These are phyloP conservation scores for Scolecobasidium constrictum DNA, from an alignment of 2,329 filamentous ascomycete species.

Conservation along the genomic window DNA sequence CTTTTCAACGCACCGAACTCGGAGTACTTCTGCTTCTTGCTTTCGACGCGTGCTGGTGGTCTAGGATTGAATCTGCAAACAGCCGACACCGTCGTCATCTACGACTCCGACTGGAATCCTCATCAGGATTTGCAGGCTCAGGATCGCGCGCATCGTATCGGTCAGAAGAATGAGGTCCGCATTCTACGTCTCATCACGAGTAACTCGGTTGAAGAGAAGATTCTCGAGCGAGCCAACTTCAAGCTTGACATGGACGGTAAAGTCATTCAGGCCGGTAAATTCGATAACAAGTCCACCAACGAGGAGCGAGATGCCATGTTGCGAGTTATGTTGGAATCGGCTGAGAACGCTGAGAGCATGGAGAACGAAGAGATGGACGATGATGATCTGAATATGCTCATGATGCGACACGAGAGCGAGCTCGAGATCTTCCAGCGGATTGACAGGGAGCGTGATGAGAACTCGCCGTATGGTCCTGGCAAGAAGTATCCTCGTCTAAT, in stretches of 20 bases:
- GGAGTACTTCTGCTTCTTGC: constrained; percentile 92
- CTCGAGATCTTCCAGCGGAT: constrained; percentile 68
- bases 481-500: constrained; percentile 70
- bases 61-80: constrained; percentile 94
- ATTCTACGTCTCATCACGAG: constrained; percentile 93
- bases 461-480: constrained; percentile 60
- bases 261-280: constrained; percentile 97
- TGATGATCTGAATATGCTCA: constrained; percentile 88
- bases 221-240: constrained; percentile 89
- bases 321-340: constrained; percentile 79
- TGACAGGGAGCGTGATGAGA: constrained; percentile 61
- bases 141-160: constrained; percentile 99
- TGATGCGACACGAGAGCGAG: constrained; percentile 80
- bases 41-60: constrained; percentile 98
- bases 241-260: constrained; percentile 99
- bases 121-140: constrained; percentile 98
- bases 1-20: constrained; percentile 85
- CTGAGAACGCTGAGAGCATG: constrained; percentile 55
- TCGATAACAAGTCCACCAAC: constrained; percentile 98
- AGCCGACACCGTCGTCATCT: constrained; percentile 98
- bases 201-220: constrained; percentile 97
- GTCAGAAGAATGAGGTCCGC: constrained; percentile 98
- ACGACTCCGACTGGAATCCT: constrained; percentile 99
- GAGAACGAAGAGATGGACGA: constrained; percentile 97
- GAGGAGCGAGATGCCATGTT: constrained; percentile 97